Base-by-base conservation (phyloP, 257 asterid genomes). In the Solanum chiquidenum region DNA sequence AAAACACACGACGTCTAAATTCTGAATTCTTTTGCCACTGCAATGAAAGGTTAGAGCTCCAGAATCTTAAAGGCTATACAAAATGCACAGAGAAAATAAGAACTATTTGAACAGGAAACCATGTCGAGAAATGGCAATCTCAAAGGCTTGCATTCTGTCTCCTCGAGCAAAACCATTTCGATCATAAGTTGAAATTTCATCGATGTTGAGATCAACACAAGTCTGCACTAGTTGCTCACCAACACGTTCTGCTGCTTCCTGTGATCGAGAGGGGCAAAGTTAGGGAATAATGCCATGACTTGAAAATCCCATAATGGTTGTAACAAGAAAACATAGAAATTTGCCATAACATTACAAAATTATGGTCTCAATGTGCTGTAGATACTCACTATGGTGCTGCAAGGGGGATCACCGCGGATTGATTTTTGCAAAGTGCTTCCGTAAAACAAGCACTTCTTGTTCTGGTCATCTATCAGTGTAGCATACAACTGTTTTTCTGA, bases 91-190 rank as follows among this genome's bases (percentile, higher is more conserved):
- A 35, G 66, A 58, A 87, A 44, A 75, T 5, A 64, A 66, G 38
- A 87, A 60, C 91, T 92, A 95, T 84, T 94, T 44, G 12, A 88
- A 89, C 93, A 97, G 88, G 93, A 97, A 95, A 27, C 99, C 99
- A 90, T 94, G 98, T 46, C 89, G 91, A 75, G 87, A 91, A 87
- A 97, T 90, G 87, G 98, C 94, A 83, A 92, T 89, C 89, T 97
- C 99, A 69, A 95, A 97, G 69, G 98, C 98, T 88, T 89, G 92
- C 92, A 95, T 89, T 71, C 97, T 91, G 68, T 94, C 98, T 69
- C 99, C 99, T 71, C 90, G 88, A 82, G 98, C 96, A 89, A 95
- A 92, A 25, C 99, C 98, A 88, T 97, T 97, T 79, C 98, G 95
- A 90, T 95, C 98, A 88, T 95, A 95, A 29, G 87, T 88, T 18